Evolutionary conservation across 108 stramenopile species (phyloP).

Genomic region (Schizochytrium sp.): DNA sequence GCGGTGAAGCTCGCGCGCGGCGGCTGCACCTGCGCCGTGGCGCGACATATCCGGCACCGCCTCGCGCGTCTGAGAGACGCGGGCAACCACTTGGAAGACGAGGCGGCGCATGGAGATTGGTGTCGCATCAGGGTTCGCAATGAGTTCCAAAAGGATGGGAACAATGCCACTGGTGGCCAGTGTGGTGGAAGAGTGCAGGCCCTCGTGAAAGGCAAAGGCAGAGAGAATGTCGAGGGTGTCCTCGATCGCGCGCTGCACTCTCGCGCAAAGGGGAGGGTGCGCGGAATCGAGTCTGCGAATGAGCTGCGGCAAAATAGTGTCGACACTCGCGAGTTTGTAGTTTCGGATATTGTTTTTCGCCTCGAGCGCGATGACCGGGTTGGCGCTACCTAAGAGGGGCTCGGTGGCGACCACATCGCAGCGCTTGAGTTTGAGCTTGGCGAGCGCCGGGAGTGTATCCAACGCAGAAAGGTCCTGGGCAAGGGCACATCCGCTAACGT

Average conservation of each 20-base stretch:
- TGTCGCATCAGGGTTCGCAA: not conserved
- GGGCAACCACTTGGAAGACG: not conserved
- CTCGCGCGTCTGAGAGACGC: not conserved
- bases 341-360: not conserved
- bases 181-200: not conserved
- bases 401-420: not conserved
- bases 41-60: not conserved
- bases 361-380: not conserved
- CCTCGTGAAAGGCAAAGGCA: not conserved
- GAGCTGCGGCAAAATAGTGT: not conserved
- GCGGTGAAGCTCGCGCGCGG: not conserved
- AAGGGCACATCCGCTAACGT: not conserved
- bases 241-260: not conserved
- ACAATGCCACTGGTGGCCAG: not conserved
- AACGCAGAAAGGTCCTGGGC: not conserved
- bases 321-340: not conserved
- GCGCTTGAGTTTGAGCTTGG: not conserved
- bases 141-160: not conserved
- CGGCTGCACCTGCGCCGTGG: not conserved
- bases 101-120: not conserved
- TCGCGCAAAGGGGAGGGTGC: not conserved
- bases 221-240: not conserved
- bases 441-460: not conserved
- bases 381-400: not conserved
- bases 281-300: not conserved